Evolutionary conservation across 345 rosid genomes (phyloP), one percentile per base, ranked within the genome.

Genomic region (Ceriops zippeliana): DNA sequence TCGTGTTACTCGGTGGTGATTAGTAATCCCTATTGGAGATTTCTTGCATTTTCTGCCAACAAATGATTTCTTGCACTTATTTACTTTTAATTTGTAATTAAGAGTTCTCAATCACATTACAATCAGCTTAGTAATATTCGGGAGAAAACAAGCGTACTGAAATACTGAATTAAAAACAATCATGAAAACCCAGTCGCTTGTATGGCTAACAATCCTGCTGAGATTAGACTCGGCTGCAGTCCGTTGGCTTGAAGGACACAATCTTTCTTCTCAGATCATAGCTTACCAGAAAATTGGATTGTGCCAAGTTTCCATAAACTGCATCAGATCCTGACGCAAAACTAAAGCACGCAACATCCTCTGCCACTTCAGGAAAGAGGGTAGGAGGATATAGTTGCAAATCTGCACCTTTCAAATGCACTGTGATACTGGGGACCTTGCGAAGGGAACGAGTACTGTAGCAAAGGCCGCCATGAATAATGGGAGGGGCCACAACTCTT

Each of bases 211-310:
- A 22, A 53, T 8, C 26, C 26, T n/a, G 26, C 26, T 24, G 3
- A 1, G 10, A 20, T 38, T 47, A 53, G 11, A 16, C 42, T 3
- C 71, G 70, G 65, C 81, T 47, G 67, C 87, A 89, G 28, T 89
- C 83, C 0, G 85, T 32, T 0, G 73, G 81, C 75, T 82, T 81
- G 47, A 90, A 83, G 0, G 92, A 87, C 21, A 87, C 62, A 2
- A 57, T 78, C 22, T 37, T 42, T 22, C 47, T 11, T 32, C 57
- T 70, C 4, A 63, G 32, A 51, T 91, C 86, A 71, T 86, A 91
- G 13, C 86, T 87, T 4, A 89, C 63, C 73, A 83, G 77, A 72
- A 82, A 83, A 21, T 53, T 53, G 26, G 58, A 53, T 21, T 53
- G 58, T 7, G 58, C 69, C 52, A 83, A 28, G 53, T 89, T 87